Evolutionary conservation across 371 early-diverging fungal genomes (phyloP).

Genomic region (Rhizoclosmatium hyalinum): DNA sequence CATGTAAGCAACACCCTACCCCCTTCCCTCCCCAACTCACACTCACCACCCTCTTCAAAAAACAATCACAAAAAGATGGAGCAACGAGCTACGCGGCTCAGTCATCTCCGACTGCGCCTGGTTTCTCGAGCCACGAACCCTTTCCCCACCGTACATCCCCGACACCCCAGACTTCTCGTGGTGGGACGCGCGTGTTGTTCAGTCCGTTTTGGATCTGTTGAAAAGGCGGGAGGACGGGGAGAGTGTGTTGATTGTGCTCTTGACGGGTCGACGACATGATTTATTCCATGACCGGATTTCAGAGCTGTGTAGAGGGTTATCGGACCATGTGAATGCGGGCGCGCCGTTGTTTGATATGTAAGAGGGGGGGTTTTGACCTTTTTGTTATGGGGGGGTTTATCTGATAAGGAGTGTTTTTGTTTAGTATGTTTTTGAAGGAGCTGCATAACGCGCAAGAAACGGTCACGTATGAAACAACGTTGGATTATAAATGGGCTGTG

Average conservation of each 20-base stretch:
- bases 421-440: constrained; percentile 46
- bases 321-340: neutral
- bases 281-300: constrained; percentile 45
- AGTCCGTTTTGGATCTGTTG: constrained; percentile 14
- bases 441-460: constrained; percentile 31
- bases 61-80: constrained; percentile 56
- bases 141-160: constrained; percentile 61
- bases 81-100: constrained; percentile 54
- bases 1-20: constrained; percentile 43
- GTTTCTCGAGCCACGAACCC: constrained; percentile 76
- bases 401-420: neutral
- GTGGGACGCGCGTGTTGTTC: constrained; percentile 45
- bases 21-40: too few species aligned
- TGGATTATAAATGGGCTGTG: constrained; percentile 57
- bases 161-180: constrained; percentile 39
- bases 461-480: constrained; percentile 40
- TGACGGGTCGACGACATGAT: constrained; percentile 53
- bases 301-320: constrained; percentile 26
- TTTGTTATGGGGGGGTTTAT: too few species aligned
- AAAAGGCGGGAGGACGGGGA: neutral
- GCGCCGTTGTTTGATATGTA: neutral
- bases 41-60: too few species aligned
- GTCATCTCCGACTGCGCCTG: constrained; percentile 73
- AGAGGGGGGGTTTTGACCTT: too few species aligned
- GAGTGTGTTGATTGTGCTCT: constrained; percentile 37